A percentile compares a stretch with the other conserved stretches of the same genome.
These are phyloP conservation scores for Arabidopsis hybrid DNA, from an alignment of 441 rosid species.

Conservation along the genomic window DNA sequence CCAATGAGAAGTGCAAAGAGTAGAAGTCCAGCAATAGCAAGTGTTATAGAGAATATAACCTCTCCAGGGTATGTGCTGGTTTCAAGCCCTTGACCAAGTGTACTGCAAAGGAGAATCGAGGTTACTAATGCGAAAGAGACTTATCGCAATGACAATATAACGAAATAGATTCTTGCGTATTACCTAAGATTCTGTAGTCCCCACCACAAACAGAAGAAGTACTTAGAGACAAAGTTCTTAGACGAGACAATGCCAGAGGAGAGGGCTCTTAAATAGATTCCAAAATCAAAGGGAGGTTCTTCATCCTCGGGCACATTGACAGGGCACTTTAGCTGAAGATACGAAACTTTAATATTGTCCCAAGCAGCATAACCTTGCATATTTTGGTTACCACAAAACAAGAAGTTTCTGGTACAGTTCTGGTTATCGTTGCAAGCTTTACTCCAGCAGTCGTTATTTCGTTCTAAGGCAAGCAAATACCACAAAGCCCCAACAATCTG, in stretches of 20 bases:
- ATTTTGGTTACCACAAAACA: slow-evolving; percentile 76
- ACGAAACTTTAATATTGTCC: slow-evolving; percentile 41
- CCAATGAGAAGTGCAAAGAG: slow-evolving; percentile 98
- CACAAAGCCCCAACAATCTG: slow-evolving; percentile 98
- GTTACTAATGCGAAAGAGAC: background rate
- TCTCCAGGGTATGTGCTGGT: slow-evolving; percentile 95
- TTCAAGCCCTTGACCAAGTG: slow-evolving; percentile 98
- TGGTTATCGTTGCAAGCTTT: slow-evolving; percentile 48
- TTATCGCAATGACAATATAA: background rate
- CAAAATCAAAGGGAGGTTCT: slow-evolving; percentile 71
- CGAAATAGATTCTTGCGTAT: background rate
- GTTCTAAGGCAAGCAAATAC: slow-evolving; percentile 89
- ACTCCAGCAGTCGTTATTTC: slow-evolving; percentile 87
- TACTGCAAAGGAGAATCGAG: slow-evolving; percentile 50
- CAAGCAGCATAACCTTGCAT: slow-evolving; percentile 60
- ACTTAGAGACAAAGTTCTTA: slow-evolving; percentile 73
- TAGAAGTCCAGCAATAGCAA: slow-evolving; percentile 91
- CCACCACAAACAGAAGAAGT: slow-evolving; percentile 97
- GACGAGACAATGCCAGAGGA: slow-evolving; percentile 77
- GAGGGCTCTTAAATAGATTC: slow-evolving; percentile 71
- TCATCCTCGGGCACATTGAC: slow-evolving; percentile 42
- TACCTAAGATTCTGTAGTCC: slow-evolving; percentile 98
- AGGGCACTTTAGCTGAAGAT: slow-evolving; percentile 54
- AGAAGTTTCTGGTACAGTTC: slow-evolving; percentile 54
- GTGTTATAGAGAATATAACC: slow-evolving; percentile 83